Conservation (phyloP, 176 grass and related monocot genomes). For the Triticum urartu region DNA sequence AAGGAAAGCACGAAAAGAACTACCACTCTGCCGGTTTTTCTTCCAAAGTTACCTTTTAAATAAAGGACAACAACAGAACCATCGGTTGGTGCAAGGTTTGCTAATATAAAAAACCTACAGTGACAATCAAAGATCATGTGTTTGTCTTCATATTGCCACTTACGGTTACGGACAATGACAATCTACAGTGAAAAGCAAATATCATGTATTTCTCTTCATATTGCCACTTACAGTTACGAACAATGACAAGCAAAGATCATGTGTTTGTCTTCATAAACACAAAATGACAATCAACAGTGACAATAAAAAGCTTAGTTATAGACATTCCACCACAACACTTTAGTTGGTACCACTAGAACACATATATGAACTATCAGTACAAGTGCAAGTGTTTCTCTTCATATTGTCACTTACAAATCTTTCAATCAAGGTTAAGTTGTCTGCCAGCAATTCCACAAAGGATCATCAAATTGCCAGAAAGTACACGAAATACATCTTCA, state of each 20-base stretch:
- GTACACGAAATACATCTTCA: neutral
- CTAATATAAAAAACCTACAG: neutral
- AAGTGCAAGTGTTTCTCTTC: neutral
- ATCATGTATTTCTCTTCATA: neutral
- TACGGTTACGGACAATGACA: neutral
- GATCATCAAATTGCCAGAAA: neutral
- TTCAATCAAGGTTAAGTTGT: neutral
- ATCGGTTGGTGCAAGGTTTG: neutral
- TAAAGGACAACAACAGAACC: neutral
- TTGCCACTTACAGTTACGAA: neutral
- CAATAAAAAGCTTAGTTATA: neutral
- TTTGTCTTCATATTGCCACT: neutral
- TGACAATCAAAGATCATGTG: neutral
- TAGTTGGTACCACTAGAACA: neutral
- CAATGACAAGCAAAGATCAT: constrained; percentile 1
- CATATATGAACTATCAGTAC: neutral
- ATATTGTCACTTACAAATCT: neutral
- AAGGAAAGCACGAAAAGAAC: constrained; percentile 16
- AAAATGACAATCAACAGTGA: neutral
- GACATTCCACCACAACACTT: neutral
- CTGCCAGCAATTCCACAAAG: neutral
- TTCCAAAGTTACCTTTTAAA: neutral
- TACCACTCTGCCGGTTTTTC: neutral
- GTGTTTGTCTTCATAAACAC: neutral
- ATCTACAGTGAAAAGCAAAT: neutral